Conservation (phyloP, 352 stramenopile species). For the Salisapilia sapeloensis region DNA sequence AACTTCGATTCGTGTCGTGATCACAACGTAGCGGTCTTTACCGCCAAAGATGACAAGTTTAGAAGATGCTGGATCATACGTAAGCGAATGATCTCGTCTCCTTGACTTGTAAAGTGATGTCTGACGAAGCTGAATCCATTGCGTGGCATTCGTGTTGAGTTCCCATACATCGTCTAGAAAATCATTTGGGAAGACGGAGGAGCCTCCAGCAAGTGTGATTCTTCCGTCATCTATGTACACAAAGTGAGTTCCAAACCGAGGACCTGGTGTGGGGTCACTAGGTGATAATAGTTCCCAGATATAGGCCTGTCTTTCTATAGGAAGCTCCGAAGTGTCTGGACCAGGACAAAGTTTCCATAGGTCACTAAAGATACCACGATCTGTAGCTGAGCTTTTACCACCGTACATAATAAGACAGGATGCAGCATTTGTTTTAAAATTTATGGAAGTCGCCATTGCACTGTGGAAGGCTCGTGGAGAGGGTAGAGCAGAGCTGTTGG, state of each 20-base stretch:
- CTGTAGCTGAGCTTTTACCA: constrained; percentile 21
- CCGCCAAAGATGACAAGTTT: constrained; percentile 38
- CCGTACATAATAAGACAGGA: constrained; percentile 38
- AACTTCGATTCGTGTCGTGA: constrained; percentile 26
- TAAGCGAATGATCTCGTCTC: constrained; percentile 32
- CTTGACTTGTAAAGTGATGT: constrained; percentile 21
- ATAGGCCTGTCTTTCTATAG: constrained; percentile 24
- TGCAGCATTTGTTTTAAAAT: constrained; percentile 10
- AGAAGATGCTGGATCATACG: constrained; percentile 13
- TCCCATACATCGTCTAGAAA: constrained; percentile 60
- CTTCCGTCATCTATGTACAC: constrained; percentile 41
- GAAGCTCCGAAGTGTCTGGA: not conserved
- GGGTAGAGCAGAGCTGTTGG: constrained; percentile 4
- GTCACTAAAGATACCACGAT: constrained; percentile 42
- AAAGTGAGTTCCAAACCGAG: constrained; percentile 35
- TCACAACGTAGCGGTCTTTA: constrained; percentile 37
- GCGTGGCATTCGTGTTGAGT: constrained; percentile 41
- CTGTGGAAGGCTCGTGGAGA: constrained; percentile 26
- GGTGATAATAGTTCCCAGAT: constrained; percentile 33
- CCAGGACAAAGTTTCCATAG: constrained; percentile 46
- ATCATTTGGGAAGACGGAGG: constrained; percentile 57
- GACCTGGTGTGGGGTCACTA: constrained; percentile 24
- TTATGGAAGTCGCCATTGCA: constrained; percentile 14
- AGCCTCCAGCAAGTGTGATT: constrained; percentile 35
- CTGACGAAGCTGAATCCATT: constrained; percentile 44